Conservation (phyloP, 2,329 filamentous ascomycete genomes). For the Phialophora expanda region DNA sequence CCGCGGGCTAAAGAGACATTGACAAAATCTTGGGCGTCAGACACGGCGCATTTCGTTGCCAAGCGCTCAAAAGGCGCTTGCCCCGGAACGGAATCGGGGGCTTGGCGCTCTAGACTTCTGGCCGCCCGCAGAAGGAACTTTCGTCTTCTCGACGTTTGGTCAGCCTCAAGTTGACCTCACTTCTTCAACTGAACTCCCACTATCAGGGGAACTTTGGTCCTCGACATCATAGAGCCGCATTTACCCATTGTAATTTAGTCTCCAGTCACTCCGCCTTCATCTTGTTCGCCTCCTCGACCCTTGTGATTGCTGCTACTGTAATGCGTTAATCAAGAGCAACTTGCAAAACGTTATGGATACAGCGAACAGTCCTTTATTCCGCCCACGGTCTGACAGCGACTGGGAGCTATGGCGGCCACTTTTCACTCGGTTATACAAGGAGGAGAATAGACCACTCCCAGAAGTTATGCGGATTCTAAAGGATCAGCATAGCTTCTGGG, state of each 20-base stretch:
- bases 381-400: conserved; percentile 44
- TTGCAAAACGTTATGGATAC: conserved; percentile 3
- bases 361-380: conserved; percentile 2
- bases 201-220: neutral
- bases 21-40: neutral
- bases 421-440: conserved; percentile 74
- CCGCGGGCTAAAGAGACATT: too few relatives aligned
- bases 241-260: neutral
- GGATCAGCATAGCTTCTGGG: conserved; percentile 67
- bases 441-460: conserved; percentile 68
- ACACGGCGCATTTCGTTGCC: neutral
- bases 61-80: neutral
- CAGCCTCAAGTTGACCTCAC: neutral
- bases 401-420: conserved; percentile 70
- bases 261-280: neutral
- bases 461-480: conserved; percentile 75
- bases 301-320: neutral
- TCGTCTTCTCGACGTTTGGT: neutral
- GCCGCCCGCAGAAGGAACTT: neutral
- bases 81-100: neutral
- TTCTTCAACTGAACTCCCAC: neutral
- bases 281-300: neutral
- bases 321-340: conserved; percentile 4
- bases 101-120: neutral
- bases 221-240: neutral